Evolutionary conservation across 2,329 filamentous ascomycete species (phyloP).

Genomic region (Colletotrichum spaethianum): DNA sequence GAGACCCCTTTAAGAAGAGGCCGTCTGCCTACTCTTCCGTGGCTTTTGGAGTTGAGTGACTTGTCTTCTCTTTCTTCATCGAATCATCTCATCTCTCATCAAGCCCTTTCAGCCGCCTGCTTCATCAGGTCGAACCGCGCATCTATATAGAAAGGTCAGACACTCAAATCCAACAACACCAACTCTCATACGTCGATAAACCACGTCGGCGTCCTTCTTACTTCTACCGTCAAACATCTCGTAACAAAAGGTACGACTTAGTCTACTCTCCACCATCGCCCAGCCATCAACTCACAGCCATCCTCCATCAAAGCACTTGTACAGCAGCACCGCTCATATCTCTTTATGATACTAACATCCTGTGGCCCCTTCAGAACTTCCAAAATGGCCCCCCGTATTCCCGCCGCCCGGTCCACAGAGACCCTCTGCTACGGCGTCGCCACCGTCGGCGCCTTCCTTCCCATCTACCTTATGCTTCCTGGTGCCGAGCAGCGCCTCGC

Average conservation of each 20-base stretch:
- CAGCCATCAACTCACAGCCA: background rate
- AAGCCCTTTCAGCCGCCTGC: background rate
- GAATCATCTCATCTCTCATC: conserved; percentile 11
- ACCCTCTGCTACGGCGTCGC: conserved; percentile 68
- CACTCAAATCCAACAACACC: background rate
- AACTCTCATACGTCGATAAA: background rate
- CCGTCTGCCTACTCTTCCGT: conserved; percentile 14
- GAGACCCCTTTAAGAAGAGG: conserved; percentile 35
- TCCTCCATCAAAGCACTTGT: background rate
- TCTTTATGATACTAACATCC: background rate
- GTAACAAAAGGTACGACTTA: background rate
- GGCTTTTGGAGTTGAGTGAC: background rate
- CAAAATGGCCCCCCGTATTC: conserved; percentile 62
- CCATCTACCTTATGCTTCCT: conserved; percentile 71
- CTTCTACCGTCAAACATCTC: background rate
- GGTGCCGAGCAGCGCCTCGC: conserved; percentile 69
- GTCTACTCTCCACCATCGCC: background rate
- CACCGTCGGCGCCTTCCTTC: conserved; percentile 67
- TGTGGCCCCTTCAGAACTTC: conserved; percentile 19
- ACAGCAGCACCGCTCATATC: background rate
- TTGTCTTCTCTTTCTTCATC: conserved; percentile 7
- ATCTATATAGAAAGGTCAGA: background rate
- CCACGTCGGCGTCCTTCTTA: background rate
- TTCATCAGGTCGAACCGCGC: conserved; percentile 5
- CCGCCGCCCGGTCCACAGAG: conserved; percentile 63